Evolutionary conservation across 2,329 filamentous ascomycete genomes (phyloP), one percentile per base, ranked within the genome.

Genomic region (Calonectria pseudoreteaudii): DNA sequence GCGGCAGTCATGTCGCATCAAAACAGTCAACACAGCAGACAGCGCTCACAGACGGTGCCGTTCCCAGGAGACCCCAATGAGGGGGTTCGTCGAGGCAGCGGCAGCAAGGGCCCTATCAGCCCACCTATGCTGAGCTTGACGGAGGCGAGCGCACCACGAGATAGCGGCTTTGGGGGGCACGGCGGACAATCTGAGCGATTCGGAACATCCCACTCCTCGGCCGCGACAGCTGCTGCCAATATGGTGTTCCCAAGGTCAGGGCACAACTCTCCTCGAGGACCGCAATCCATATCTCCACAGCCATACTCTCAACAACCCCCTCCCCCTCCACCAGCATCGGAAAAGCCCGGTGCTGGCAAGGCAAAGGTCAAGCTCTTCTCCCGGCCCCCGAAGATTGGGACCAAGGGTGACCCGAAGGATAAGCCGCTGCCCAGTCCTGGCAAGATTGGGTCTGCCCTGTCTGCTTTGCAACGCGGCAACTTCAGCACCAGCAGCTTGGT

Each of bases 321-420:
- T 28, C 84, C 81, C 20, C 87, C 85, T 26, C 87, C 84, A 41
- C 83, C 83, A 14, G 85, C 82, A 58, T 84, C 87, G 3, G 92
- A 94, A 77, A 93, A 94, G 82, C 88, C 89, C 28, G 90, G 91
- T 79, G 87, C 90, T 34, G 93, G 94, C 79, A 94, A 94, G 74
- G 91, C 92, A 74, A 95, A 95, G 85, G 93, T 94, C 82, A 96
- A 96, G 86, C 88, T 96, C 34, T 96, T 96, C 82, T 94, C 93
- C 9, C 90, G 94, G 66, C 94, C 94, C 0, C 93, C 93, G 80
- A 95, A 93, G 84, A 94, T 95, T 78, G 90, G 91, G 66, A 91
- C 92, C 71, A 95, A 94, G 82, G 90, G 91, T 44, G 93, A 95
- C 13, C 77, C 88, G 9, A 93, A 91, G 80, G 88, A 93, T 23